Evolutionary conservation across 441 rosid genomes (phyloP), one percentile per base, ranked within the genome.

Genomic region (Mallotus japonicus): DNA sequence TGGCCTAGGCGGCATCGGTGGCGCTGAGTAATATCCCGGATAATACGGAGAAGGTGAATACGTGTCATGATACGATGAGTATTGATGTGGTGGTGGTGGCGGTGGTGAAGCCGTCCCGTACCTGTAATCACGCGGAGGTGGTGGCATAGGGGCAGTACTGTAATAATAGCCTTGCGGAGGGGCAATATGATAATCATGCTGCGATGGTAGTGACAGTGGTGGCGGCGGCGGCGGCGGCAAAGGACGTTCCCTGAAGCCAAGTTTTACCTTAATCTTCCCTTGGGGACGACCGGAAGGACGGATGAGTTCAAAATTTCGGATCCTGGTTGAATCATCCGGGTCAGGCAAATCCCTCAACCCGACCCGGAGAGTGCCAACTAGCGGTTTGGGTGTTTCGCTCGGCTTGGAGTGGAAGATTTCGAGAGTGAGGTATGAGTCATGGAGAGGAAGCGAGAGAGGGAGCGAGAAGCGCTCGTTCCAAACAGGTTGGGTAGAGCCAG

Each of bases 351-450:
- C 74, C 19, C 44, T 46, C 62, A 84, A 78, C 24, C 78, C 73
- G 61, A 87, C 65, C 11, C 84, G 85, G 67, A 86, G 85, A 19
- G 86, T 81, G 0, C 83, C 91, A 49, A 82, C 91, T 16, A 87
- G 72, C 46, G 91, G 89, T 16, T 85, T 87, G 10, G 82, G 81
- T 19, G 85, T 83, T 53, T 85, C 89, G 67, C 80, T 92, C 51
- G 90, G 88, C 62, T 75, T 77, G 60, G 86, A 87, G 70, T 92
- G 97, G 24, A 90, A 88, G 69, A 92, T 67, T 75, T 92, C 93
- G 47, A 92, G 71, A 74, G 66, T 81, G 34, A 92, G 81, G 34
- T 75, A 62, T n/a, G 81, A 75, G 12, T 81, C 85, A 44, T 83
- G 81, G 62, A 82, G 55, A 40, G 74, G 76, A 5, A 74, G 79